A percentile compares a stretch with the other conserved stretches of the same genome.
Evolutionary conservation across 352 stramenopile genomes (phyloP).

Genomic region (Phytopythium vexans): DNA sequence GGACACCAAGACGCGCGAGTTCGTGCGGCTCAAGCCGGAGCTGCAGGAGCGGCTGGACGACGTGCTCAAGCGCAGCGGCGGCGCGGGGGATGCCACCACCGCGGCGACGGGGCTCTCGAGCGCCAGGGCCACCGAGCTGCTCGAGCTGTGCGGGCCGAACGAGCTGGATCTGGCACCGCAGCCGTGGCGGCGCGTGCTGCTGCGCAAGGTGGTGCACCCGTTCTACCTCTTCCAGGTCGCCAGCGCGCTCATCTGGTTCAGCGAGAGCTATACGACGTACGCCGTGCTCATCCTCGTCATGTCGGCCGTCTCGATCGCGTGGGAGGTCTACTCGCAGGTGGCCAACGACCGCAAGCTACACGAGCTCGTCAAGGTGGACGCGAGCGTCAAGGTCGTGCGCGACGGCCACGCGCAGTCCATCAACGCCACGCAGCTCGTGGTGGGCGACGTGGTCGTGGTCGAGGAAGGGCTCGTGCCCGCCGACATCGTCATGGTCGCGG

Average conservation of each 20-base stretch:
- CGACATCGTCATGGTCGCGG: conserved; percentile 57
- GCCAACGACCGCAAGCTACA: conserved; percentile 62
- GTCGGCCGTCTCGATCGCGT: conserved; percentile 65
- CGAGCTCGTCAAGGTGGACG: conserved; percentile 47
- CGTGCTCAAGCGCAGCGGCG: conserved; percentile 17
- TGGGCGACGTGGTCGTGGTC: conserved; percentile 67
- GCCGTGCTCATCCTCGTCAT: conserved; percentile 57
- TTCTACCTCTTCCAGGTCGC: conserved; percentile 81
- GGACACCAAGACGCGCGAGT: conserved; percentile 41
- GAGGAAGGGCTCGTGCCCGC: conserved; percentile 60
- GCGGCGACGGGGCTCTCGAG: conserved; percentile 19
- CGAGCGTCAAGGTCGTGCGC: conserved; percentile 57
- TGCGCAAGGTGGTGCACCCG: conserved; percentile 70
- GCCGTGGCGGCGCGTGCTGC: conserved; percentile 42
- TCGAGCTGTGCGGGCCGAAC: conserved; percentile 52
- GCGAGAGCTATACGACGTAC: conserved; percentile 65
- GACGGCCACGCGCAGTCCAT: conserved; percentile 44
- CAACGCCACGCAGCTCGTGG: conserved; percentile 43
- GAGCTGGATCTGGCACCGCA: conserved; percentile 45
- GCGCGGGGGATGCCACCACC: conserved; percentile 6
- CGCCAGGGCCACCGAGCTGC: conserved; percentile 28
- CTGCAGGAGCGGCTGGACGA: conserved; percentile 43
- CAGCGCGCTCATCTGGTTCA: conserved; percentile 67
- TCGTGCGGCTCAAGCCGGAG: conserved; percentile 53
- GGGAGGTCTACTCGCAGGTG: conserved; percentile 67